Conservation (phyloP, 2,329 filamentous ascomycete species). For the Beauveria caledonica region DNA sequence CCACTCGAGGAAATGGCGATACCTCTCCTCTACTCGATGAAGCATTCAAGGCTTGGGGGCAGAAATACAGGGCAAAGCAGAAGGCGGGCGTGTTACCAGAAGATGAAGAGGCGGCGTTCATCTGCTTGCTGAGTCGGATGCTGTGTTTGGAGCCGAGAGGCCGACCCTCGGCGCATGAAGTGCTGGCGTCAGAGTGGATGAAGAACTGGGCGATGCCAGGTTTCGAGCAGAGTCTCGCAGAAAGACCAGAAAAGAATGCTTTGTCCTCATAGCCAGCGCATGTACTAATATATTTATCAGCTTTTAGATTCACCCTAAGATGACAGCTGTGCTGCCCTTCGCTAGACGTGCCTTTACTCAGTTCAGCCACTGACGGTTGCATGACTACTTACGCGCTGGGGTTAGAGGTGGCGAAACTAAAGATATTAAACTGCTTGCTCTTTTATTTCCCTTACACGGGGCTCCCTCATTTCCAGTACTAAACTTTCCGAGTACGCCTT, state of each 20-base stretch:
- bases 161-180: slow-evolving; percentile 20
- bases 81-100: slow-evolving; percentile 13
- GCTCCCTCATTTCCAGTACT: too few species aligned
- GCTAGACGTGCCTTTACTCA: too few species aligned
- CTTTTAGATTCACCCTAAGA: neutral
- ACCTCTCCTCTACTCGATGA: slow-evolving; percentile 18
- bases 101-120: slow-evolving; percentile 16
- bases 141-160: slow-evolving; percentile 21
- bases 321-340: neutral
- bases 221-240: slow-evolving; percentile 2
- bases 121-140: slow-evolving; percentile 26
- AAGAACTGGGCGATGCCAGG: slow-evolving; percentile 20
- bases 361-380: too few species aligned
- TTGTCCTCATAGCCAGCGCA: neutral
- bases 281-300: neutral
- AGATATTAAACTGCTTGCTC: too few species aligned
- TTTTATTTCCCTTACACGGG: too few species aligned
- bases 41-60: slow-evolving; percentile 21
- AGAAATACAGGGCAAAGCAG: slow-evolving; percentile 17
- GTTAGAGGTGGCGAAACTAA: too few species aligned
- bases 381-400: too few species aligned
- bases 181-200: slow-evolving; percentile 27
- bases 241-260: neutral
- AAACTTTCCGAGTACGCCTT: too few species aligned
- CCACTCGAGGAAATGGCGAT: slow-evolving; percentile 3